These are phyloP conservation scores for Neurospora hispaniola DNA, from an alignment of 495 filamentous ascomycete species.

Conservation along the genomic window DNA sequence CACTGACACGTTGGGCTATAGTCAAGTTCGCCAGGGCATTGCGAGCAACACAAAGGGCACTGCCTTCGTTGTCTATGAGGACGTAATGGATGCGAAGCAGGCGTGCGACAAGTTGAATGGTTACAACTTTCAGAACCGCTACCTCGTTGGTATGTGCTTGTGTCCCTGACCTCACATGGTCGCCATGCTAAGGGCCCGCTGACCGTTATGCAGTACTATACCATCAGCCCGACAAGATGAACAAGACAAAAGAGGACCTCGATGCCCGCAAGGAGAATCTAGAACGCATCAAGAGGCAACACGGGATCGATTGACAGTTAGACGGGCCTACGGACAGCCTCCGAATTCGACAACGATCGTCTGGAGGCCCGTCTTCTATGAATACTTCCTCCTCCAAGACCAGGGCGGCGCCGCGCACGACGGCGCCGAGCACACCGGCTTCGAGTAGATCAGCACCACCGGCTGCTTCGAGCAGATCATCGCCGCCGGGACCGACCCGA, in stretches of 20 bases:
- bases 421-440: constrained; percentile 11
- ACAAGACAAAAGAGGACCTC: constrained; percentile 83
- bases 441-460: constrained; percentile 14
- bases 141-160: constrained; percentile 78
- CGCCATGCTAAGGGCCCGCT: background rate
- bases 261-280: constrained; percentile 90
- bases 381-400: constrained; percentile 28
- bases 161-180: background rate
- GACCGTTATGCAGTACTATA: constrained; percentile 62
- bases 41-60: constrained; percentile 96
- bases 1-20: constrained; percentile 32
- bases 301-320: constrained; percentile 92
- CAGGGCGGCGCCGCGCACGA: constrained; percentile 18
- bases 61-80: constrained; percentile 97
- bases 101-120: constrained; percentile 99
- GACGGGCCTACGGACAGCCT: constrained; percentile 48
- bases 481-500: constrained; percentile 11
- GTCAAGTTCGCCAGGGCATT: constrained; percentile 97
- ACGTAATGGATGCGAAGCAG: constrained; percentile 97
- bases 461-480: constrained; percentile 18
- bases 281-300: constrained; percentile 94
- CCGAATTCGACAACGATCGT: constrained; percentile 30
- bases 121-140: constrained; percentile 99
- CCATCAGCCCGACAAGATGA: constrained; percentile 98
- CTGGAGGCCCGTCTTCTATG: constrained; percentile 44